phyloP scores from a whole-genome alignment of 164 flowering plant species.

The Echeveria elegans region DNA sequence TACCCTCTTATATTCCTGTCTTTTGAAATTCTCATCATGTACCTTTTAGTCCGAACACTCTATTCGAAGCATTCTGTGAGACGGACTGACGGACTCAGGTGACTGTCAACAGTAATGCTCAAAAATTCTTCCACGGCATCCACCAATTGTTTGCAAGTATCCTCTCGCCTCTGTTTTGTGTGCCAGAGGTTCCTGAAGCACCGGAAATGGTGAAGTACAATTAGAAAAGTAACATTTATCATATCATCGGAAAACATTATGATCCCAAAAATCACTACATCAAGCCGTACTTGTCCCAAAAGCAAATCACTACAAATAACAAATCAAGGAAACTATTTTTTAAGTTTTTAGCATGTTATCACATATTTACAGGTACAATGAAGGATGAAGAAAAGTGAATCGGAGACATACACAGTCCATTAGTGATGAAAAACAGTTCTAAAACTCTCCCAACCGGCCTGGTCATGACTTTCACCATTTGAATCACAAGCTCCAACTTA shows the following conservation, averaged over 20 bases:
- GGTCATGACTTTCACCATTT: constrained; percentile 73
- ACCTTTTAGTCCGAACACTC: constrained; percentile 36
- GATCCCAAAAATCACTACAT: too few relatives aligned
- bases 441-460: constrained; percentile 71
- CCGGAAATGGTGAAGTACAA: neutral
- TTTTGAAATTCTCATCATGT: constrained; percentile 32
- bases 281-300: too few relatives aligned
- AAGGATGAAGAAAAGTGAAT: neutral
- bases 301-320: too few relatives aligned
- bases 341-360: neutral
- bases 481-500: constrained; percentile 63
- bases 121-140: constrained; percentile 20
- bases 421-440: constrained; percentile 69
- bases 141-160: constrained; percentile 20
- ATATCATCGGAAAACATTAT: too few relatives aligned
- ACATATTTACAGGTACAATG: neutral
- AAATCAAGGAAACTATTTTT: neutral
- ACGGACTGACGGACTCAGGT: constrained; percentile 37
- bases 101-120: constrained; percentile 27
- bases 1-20: constrained; percentile 37
- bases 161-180: constrained; percentile 26
- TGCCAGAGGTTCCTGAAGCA: constrained; percentile 26
- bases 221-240: too few relatives aligned
- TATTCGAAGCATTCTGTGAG: constrained; percentile 38
- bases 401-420: constrained; percentile 24